These are phyloP conservation scores for Capsicum rhomboideum DNA, from an alignment of 257 asterid species.

Conservation along the genomic window DNA sequence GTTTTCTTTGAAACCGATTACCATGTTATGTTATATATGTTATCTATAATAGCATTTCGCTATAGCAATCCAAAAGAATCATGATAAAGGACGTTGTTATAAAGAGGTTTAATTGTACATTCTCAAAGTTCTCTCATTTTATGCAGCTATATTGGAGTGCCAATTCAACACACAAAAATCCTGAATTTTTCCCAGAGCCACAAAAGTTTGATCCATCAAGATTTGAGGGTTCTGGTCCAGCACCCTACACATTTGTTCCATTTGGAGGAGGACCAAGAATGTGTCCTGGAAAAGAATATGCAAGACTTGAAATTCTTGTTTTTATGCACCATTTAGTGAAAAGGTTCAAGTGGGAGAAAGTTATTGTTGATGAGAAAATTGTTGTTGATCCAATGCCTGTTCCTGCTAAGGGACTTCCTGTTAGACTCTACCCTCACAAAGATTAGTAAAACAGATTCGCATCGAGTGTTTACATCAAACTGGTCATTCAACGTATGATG, in stretches of 20 bases:
- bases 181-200: slow-evolving; percentile 37
- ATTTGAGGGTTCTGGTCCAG: slow-evolving; percentile 46
- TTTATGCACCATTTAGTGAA: slow-evolving; percentile 49
- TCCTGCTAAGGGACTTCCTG: slow-evolving; percentile 46
- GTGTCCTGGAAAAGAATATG: slow-evolving; percentile 54
- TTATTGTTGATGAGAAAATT: slow-evolving; percentile 37
- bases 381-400: slow-evolving; percentile 44
- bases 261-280: slow-evolving; percentile 53
- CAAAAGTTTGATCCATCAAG: slow-evolving; percentile 48
- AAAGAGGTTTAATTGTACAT: too few relatives aligned
- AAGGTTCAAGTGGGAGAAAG: slow-evolving; percentile 37
- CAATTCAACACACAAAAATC: slow-evolving; percentile 34
- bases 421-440: slow-evolving; percentile 35
- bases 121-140: not conserved
- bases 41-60: too few relatives aligned
- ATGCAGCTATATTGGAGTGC: slow-evolving; percentile 47
- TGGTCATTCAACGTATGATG: too few relatives aligned
- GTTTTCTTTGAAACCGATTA: too few relatives aligned
- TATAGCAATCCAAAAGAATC: too few relatives aligned
- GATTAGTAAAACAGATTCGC: not conserved
- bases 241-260: slow-evolving; percentile 51
- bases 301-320: slow-evolving; percentile 37
- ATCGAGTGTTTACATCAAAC: not conserved
- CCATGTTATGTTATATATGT: too few relatives aligned
- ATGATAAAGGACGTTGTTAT: too few relatives aligned